A percentile compares a stretch with the other conserved stretches of the same genome.
Conservation (phyloP, 495 filamentous ascomycete genomes). For the Neurospora sp. region DNA sequence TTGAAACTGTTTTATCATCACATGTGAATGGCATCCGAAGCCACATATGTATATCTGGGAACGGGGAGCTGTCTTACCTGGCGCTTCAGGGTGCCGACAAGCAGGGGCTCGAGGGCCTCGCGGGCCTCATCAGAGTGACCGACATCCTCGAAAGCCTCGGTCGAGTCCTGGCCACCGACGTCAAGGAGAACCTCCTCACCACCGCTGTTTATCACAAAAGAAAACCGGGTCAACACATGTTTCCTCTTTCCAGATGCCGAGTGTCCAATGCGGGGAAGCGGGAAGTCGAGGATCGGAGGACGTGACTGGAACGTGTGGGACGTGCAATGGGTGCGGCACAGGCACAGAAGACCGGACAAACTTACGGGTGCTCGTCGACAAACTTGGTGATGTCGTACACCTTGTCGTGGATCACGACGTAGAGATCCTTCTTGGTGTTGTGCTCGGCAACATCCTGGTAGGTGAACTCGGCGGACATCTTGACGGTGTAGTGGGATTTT, state of each 20-base stretch:
- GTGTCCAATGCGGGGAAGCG: not conserved
- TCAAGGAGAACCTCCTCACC: conserved; percentile 97
- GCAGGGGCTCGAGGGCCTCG: conserved; percentile 74
- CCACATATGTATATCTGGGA: not conserved
- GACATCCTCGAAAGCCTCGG: conserved; percentile 98
- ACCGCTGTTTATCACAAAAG: conserved; percentile 47
- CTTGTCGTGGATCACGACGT: conserved; percentile 87
- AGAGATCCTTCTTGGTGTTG: conserved; percentile 93
- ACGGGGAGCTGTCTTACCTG: conserved; percentile 46
- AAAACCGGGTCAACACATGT: conserved; percentile 7
- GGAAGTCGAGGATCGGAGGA: not conserved
- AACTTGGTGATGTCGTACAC: conserved; percentile 85
- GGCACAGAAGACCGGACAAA: conserved; percentile 15
- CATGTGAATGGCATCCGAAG: not conserved
- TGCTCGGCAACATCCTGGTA: conserved; percentile 79
- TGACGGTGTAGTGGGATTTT: conserved; percentile 19
- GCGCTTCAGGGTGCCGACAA: conserved; percentile 77
- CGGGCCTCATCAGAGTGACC: conserved; percentile 98
- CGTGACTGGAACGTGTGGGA: not conserved
- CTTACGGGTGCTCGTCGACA: conserved; percentile 98
- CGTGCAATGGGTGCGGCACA: not conserved
- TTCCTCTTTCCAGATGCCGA: conserved; percentile 1
- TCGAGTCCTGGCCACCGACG: conserved; percentile 91
- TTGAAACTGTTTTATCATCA: not conserved
- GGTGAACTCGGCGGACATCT: conserved; percentile 67